A percentile compares a stretch with the other conserved stretches of the same genome.
Evolutionary conservation across 2,329 filamentous ascomycete genomes (phyloP).

Genomic region (Claviceps pazoutovae): DNA sequence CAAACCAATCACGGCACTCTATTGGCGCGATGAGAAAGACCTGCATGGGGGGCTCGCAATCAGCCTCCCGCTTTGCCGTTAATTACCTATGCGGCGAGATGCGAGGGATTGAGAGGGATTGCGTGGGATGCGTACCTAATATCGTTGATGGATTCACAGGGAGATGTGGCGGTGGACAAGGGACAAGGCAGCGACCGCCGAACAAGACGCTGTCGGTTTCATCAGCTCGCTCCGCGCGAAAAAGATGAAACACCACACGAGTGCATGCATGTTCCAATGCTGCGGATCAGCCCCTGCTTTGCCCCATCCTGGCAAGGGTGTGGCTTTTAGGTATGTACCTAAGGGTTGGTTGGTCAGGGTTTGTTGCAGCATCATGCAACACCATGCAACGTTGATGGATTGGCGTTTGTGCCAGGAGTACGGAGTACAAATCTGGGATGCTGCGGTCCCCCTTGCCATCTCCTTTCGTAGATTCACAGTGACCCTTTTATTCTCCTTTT

Average conservation of each 20-base stretch:
- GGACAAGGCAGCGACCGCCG: not conserved
- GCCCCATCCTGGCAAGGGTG: too few species aligned
- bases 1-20: too few species aligned
- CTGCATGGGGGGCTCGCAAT: not conserved
- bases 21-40: not conserved
- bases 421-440: not conserved
- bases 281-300: not conserved
- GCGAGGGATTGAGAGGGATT: not conserved
- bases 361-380: not conserved
- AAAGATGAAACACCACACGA: constrained; percentile 4
- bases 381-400: not conserved
- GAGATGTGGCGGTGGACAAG: not conserved
- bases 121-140: not conserved
- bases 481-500: not conserved
- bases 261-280: not conserved
- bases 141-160: not conserved
- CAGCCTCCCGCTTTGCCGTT: not conserved
- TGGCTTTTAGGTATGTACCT: too few species aligned
- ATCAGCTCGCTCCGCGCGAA: not conserved
- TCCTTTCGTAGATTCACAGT: too few species aligned
- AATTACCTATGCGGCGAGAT: not conserved
- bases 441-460: too few species aligned
- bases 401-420: not conserved
- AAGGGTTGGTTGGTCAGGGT: too few species aligned
- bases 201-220: constrained; percentile 2